Conservation (phyloP, 139 green algal species). For the Coelastrella sp. region DNA sequence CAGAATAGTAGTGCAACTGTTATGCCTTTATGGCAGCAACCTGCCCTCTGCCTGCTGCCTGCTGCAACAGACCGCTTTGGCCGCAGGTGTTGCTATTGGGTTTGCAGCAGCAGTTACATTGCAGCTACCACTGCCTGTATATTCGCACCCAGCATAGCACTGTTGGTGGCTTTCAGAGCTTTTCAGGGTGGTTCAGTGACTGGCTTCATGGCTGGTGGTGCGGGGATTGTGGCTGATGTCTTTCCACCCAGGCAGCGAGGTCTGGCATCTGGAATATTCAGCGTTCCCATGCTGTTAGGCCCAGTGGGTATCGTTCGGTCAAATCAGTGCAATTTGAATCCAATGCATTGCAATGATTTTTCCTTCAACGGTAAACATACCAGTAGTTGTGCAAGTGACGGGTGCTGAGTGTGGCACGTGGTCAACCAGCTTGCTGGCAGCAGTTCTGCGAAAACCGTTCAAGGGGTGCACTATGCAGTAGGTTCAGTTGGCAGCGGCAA, state of each 20-base stretch:
- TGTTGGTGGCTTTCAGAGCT: not conserved
- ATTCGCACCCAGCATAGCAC: not conserved
- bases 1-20: not conserved
- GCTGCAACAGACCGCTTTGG: slow-evolving; percentile 6
- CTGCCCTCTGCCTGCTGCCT: not conserved
- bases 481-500: too few relatives aligned
- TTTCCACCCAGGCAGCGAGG: not conserved
- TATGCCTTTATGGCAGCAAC: not conserved
- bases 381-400: too few relatives aligned
- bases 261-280: not conserved
- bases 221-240: not conserved
- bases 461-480: too few relatives aligned
- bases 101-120: not conserved
- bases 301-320: not conserved
- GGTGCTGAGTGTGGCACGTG: too few relatives aligned
- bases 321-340: not conserved
- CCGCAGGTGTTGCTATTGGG: not conserved
- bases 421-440: too few relatives aligned
- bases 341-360: not conserved
- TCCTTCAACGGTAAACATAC: too few relatives aligned
- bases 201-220: slow-evolving; percentile 6
- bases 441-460: too few relatives aligned
- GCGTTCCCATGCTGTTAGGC: not conserved
- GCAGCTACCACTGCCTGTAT: not conserved
- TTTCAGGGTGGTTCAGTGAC: slow-evolving; percentile 5